These are phyloP conservation scores for Cadophora sp. DNA, from an alignment of 2,329 filamentous ascomycete species.

Conservation along the genomic window DNA sequence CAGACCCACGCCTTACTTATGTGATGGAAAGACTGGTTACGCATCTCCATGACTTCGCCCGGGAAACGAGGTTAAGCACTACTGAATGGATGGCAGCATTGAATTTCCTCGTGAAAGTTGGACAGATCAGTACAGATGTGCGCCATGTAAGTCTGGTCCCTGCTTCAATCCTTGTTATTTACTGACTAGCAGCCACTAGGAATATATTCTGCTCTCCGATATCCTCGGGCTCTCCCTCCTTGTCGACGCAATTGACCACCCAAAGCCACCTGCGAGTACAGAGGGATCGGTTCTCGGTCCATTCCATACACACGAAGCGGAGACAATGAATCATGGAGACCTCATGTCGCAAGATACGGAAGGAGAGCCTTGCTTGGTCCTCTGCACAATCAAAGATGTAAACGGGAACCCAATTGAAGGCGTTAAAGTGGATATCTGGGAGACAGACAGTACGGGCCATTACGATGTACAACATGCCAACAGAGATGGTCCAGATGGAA, in stretches of 20 bases:
- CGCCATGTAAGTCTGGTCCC: slow-evolving; percentile 62
- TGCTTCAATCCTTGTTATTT: neutral
- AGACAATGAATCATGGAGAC: slow-evolving; percentile 60
- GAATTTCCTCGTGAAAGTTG: slow-evolving; percentile 73
- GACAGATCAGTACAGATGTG: slow-evolving; percentile 76
- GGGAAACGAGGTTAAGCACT: slow-evolving; percentile 77
- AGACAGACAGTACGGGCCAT: slow-evolving; percentile 79
- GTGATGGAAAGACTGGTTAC: slow-evolving; percentile 75
- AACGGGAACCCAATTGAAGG: slow-evolving; percentile 65
- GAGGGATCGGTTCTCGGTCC: slow-evolving; percentile 84
- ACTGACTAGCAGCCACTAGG: slow-evolving; percentile 48
- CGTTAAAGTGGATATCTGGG: slow-evolving; percentile 84
- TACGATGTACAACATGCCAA: slow-evolving; percentile 82
- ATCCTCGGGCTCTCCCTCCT: slow-evolving; percentile 80
- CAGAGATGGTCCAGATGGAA: slow-evolving; percentile 69
- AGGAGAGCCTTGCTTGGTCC: slow-evolving; percentile 73
- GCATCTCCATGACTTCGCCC: slow-evolving; percentile 82
- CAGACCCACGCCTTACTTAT: slow-evolving; percentile 71
- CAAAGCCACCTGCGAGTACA: slow-evolving; percentile 72
- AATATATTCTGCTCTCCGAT: slow-evolving; percentile 85
- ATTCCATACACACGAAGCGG: slow-evolving; percentile 83
- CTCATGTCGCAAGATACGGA: slow-evolving; percentile 71
- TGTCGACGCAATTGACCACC: slow-evolving; percentile 84
- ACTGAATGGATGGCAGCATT: slow-evolving; percentile 81
- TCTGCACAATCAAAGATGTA: slow-evolving; percentile 75